Percentiles rank a stretch among this genome's conserved stretches.
phyloP scores from a whole-genome alignment of 2,329 filamentous ascomycete genomes.

The Coniella lustricola region DNA sequence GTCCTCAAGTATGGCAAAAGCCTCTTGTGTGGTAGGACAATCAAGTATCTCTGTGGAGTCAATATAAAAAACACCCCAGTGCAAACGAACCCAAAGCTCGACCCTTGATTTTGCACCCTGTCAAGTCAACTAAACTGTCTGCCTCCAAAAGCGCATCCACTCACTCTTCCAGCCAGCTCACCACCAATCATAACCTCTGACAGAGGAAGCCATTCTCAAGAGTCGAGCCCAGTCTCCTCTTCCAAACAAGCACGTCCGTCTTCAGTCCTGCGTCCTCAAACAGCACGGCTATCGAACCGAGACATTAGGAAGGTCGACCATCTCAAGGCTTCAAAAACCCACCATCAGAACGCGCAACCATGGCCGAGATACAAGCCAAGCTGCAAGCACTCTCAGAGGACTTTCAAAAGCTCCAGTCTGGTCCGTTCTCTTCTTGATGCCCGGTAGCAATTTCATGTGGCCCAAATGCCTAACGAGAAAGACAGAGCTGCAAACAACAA shows the following conservation, averaged over 20 bases:
- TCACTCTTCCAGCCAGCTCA: too few species aligned
- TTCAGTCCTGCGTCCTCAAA: background rate
- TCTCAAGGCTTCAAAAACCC: background rate
- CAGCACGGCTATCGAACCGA: background rate
- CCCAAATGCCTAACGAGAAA: too few species aligned
- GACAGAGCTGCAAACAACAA: constrained; percentile 75
- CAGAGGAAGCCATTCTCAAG: background rate
- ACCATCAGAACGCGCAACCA: constrained; percentile 28
- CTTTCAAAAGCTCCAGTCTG: constrained; percentile 79
- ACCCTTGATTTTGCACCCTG: too few species aligned
- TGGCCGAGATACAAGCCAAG: constrained; percentile 68
- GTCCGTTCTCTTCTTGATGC: constrained; percentile 42
- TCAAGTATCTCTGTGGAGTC: too few species aligned
- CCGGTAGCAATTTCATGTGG: too few species aligned
- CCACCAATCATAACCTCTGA: background rate
- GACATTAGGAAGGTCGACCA: too few species aligned
- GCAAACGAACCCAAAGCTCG: too few species aligned
- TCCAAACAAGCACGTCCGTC: background rate
- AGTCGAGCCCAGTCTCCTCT: background rate
- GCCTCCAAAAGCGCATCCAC: too few species aligned
- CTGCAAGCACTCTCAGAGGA: constrained; percentile 81
- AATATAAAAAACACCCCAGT: too few species aligned
- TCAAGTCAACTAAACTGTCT: too few species aligned
- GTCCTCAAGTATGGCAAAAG: too few species aligned
- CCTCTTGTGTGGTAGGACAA: too few species aligned